Percentiles rank a stretch among this genome's conserved stretches.
Evolutionary conservation across 2,329 filamentous ascomycete genomes (phyloP).

Genomic region (Lachnellula subtilissima): DNA sequence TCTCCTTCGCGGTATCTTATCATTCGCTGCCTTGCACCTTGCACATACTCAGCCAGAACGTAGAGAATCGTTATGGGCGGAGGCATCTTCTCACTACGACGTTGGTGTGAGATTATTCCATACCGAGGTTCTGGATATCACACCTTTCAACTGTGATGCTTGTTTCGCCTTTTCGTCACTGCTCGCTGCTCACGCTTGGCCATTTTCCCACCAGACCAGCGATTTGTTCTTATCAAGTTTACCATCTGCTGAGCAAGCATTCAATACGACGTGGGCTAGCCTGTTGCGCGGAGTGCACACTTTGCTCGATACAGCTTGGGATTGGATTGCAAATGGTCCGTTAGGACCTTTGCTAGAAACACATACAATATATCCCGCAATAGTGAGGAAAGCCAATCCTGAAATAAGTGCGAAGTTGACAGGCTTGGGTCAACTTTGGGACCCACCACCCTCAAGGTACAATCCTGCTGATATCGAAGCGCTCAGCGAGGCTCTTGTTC

Average conservation of each 20-base stretch:
- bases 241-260: background rate
- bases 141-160: constrained; percentile 11
- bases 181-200: constrained; percentile 12
- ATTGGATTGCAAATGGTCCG: constrained; percentile 4
- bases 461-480: constrained; percentile 1
- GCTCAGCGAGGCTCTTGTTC: constrained; percentile 4
- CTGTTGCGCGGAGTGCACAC: constrained; percentile 8
- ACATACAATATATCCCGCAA: background rate
- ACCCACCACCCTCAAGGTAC: background rate
- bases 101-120: constrained; percentile 8
- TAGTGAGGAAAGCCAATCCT: background rate
- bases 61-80: background rate
- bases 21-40: constrained; percentile 17
- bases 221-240: constrained; percentile 13
- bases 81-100: constrained; percentile 12
- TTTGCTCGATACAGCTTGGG: background rate
- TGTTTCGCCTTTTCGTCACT: constrained; percentile 14
- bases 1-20: constrained; percentile 17
- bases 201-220: constrained; percentile 7
- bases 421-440: constrained; percentile 1
- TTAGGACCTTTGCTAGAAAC: background rate
- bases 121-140: constrained; percentile 6
- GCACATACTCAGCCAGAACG: constrained; percentile 6
- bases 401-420: background rate
- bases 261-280: constrained; percentile 6